Base-by-base conservation (phyloP, 306 rosid species). In the Fragaria nilgerrensis region DNA sequence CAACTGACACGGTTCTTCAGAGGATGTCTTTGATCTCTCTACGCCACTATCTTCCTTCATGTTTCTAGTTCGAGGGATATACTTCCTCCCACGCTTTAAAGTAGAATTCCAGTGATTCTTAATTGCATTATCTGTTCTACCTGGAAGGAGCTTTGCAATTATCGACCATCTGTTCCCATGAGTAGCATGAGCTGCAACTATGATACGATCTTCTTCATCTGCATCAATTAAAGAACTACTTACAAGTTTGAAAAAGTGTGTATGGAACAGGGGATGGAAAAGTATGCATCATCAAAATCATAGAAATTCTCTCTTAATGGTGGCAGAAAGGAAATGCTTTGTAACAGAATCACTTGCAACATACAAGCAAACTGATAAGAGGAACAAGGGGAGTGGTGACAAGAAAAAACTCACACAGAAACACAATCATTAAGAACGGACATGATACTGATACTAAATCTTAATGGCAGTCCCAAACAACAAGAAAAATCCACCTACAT, bases 31-130 rank as follows among this genome's bases (percentile, higher is more conserved):
- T 68, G 86, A 73, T 84, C 80, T 89, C 64, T 87, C 88, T 50
- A 56, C 43, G 77, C 80, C 78, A 48, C 83, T 83, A 70, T 82
- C 88, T 64, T 79, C 88, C 72, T 64, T 66, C 77, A 29, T 73
- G 36, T 79, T 83, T 67, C 64, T 72, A 45, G 64, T 53, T 56
- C 63, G 61, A 5, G 77, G 48, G 43, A 77, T 58, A 70, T 68
- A 64, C 84, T 81, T 73, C 87, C 84, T 49, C 84, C 86, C 88
- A 58, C 92, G 90, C 85, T 76, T 91, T 25, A 91, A 88, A 10
- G 97, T 87, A 78, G 96, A 91, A 80, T 91, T 91, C 93, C 96
- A 91, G 77, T 91, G 96, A 69, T 89, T 91, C 81, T 91, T 91
- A 50, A 91, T 91, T 14, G 90, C 90, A 61, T 89, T 91, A 83